phyloP scores from a whole-genome alignment of 2,329 filamentous ascomycete genomes.

The Fusarium sterilihyphosum region DNA sequence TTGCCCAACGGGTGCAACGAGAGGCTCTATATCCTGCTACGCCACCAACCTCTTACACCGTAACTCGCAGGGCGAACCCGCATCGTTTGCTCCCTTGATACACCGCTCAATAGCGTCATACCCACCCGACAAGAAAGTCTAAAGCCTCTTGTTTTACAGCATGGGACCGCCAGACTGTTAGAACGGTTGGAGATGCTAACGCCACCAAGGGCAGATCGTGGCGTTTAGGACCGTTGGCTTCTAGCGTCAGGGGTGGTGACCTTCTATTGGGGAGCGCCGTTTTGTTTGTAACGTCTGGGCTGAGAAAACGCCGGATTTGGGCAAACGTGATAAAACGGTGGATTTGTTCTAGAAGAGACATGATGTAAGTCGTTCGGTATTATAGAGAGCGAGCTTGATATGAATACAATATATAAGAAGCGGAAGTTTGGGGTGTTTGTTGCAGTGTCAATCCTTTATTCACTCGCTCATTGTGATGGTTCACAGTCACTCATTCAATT shows the following conservation, averaged over 20 bases:
- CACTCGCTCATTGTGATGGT: slow-evolving; percentile 6
- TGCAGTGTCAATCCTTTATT: neutral
- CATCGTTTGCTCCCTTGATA: neutral
- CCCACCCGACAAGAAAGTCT: neutral
- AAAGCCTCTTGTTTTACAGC: neutral
- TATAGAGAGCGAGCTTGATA: neutral
- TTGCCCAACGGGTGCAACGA: neutral
- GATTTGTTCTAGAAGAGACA: slow-evolving; percentile 17
- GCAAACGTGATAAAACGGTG: slow-evolving; percentile 1
- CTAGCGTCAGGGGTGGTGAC: slow-evolving; percentile 26
- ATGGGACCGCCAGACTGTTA: neutral
- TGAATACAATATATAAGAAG: neutral
- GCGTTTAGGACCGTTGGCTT: slow-evolving; percentile 21
- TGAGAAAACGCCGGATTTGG: slow-evolving; percentile 26
- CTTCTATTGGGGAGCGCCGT: slow-evolving; percentile 8
- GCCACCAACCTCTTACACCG: slow-evolving; percentile 12
- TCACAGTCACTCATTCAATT: slow-evolving; percentile 17
- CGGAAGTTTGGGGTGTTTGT: neutral
- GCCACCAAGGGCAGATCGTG: slow-evolving; percentile 29
- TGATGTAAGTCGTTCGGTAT: slow-evolving; percentile 3
- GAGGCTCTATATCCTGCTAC: neutral
- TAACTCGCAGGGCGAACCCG: neutral
- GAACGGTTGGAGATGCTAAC: slow-evolving; percentile 20
- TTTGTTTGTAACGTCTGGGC: slow-evolving; percentile 14
- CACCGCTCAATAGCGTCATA: slow-evolving; percentile 3